A percentile compares a stretch with the other conserved stretches of the same genome.
phyloP scores from a whole-genome alignment of 2,329 filamentous ascomycete genomes.

The Cladosporium sp. region DNA sequence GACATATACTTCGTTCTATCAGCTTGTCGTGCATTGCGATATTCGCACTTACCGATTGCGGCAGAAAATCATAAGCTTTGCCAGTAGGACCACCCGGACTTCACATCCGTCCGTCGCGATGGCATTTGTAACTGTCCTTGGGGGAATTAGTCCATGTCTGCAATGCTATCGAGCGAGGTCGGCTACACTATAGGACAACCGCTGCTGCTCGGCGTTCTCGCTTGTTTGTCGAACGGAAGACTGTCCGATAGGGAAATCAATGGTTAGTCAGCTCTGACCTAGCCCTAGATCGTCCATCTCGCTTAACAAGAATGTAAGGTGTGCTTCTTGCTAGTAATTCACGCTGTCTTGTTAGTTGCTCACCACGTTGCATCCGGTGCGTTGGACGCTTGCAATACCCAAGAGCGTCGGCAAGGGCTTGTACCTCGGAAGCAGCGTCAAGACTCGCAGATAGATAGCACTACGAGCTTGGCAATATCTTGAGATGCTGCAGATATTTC shows the following conservation, averaged over 20 bases:
- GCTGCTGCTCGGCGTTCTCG: background rate
- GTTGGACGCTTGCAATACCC: background rate
- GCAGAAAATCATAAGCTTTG: background rate
- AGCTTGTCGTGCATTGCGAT: background rate
- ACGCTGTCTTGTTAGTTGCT: background rate
- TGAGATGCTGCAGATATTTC: background rate
- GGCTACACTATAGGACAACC: background rate
- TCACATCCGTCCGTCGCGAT: background rate
- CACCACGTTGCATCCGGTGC: background rate
- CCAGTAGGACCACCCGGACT: background rate
- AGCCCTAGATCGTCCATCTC: background rate
- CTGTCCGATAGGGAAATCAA: background rate
- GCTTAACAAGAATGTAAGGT: background rate
- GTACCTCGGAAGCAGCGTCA: constrained; percentile 1
- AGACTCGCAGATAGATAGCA: background rate
- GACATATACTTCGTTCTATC: background rate
- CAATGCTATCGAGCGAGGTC: background rate
- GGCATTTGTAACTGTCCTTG: background rate
- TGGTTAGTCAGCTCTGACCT: background rate
- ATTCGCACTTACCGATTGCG: background rate
- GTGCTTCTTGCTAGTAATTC: background rate
- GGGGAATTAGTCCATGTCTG: background rate
- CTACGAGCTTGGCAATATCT: constrained; percentile 6
- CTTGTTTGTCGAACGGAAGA: background rate
- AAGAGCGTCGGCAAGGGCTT: background rate